A percentile compares a stretch with the other conserved stretches of the same genome.
Conservation (phyloP, 768 basidiomycete genomes). For the Trametes cinnabarina region DNA sequence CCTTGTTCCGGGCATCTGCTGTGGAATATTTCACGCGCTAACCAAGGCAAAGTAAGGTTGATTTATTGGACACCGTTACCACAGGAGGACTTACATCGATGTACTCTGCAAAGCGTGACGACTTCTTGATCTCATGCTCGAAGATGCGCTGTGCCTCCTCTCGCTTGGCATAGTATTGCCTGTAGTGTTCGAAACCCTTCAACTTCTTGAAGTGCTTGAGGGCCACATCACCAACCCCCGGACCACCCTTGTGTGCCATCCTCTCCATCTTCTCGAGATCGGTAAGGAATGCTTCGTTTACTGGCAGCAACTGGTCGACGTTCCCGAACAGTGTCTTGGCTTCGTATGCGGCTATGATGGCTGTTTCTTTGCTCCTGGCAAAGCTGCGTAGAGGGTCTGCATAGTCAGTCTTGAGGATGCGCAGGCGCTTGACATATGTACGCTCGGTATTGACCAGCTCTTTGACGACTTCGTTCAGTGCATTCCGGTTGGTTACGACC, state of each 20-base stretch:
- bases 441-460: constrained; percentile 89
- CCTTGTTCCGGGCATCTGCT: constrained; percentile 70
- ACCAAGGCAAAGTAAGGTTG: neutral
- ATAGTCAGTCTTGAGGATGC: constrained; percentile 81
- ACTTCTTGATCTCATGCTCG: constrained; percentile 75
- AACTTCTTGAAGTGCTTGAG: constrained; percentile 83
- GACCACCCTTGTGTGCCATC: constrained; percentile 50
- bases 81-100: constrained; percentile 65
- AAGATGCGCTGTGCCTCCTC: constrained; percentile 91
- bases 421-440: constrained; percentile 81
- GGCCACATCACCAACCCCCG: constrained; percentile 79
- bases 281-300: constrained; percentile 83
- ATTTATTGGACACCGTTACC: neutral
- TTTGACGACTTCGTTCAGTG: constrained; percentile 71
- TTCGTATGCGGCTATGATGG: constrained; percentile 86
- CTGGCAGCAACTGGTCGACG: constrained; percentile 81
- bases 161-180: constrained; percentile 86
- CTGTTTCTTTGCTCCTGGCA: constrained; percentile 77
- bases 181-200: constrained; percentile 87
- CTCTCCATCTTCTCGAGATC: constrained; percentile 75
- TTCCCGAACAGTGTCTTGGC: constrained; percentile 94
- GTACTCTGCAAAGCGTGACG: constrained; percentile 79
- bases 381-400: constrained; percentile 90
- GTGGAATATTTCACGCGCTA: constrained; percentile 87
- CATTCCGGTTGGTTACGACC: constrained; percentile 60